phyloP scores from a whole-genome alignment of 75 land plant genomes.

The Picea glauca region DNA sequence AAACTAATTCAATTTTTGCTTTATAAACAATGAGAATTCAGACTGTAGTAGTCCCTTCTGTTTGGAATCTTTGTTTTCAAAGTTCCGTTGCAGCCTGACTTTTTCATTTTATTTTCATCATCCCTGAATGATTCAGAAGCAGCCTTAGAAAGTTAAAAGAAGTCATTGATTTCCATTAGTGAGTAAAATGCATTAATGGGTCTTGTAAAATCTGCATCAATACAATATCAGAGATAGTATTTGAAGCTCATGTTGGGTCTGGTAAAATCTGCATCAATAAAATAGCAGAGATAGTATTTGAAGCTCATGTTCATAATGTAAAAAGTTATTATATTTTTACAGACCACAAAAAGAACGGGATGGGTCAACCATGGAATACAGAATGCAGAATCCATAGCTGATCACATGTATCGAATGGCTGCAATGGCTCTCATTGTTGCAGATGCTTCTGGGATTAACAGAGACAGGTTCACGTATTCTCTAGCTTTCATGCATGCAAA shows the following conservation, averaged over 20 bases:
- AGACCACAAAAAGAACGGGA: conserved; percentile 93
- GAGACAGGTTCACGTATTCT: conserved; percentile 56
- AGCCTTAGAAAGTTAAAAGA: neutral
- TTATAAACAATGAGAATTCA: too few species aligned
- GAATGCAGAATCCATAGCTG: conserved; percentile 92
- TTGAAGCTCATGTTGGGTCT: neutral
- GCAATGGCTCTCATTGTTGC: conserved; percentile 85
- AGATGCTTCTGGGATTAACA: conserved; percentile 68
- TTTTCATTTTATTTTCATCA: neutral
- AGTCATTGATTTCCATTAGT: neutral
- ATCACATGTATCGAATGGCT: conserved; percentile 98
- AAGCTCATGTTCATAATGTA: neutral
- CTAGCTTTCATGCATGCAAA: conserved; percentile 1
- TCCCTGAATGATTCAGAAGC: neutral
- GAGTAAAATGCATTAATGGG: neutral
- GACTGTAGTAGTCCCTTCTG: neutral
- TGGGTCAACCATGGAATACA: conserved; percentile 92
- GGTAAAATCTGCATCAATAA: neutral
- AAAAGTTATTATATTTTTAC: conserved; percentile 8
- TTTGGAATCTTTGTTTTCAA: neutral
- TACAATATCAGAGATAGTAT: neutral
- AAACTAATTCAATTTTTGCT: too few species aligned
- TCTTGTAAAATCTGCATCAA: neutral
- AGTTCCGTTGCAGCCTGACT: neutral
- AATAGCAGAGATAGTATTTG: neutral